These are phyloP conservation scores for Periconia macrospinosa DNA, from an alignment of 2,329 filamentous ascomycete genomes.

Conservation along the genomic window DNA sequence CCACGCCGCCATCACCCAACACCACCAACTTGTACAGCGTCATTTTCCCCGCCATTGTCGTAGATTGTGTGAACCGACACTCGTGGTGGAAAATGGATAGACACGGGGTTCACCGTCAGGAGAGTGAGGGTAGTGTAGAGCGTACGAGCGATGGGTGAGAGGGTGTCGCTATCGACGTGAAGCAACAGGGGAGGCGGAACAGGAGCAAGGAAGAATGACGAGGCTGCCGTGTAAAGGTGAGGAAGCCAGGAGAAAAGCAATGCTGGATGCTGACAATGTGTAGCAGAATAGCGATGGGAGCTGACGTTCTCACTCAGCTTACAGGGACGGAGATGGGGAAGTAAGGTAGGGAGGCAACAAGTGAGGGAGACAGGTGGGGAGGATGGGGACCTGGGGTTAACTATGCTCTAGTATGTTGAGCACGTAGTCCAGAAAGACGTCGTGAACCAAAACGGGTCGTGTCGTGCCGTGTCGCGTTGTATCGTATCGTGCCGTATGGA, in stretches of 20 bases:
- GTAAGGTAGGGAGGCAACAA: background rate
- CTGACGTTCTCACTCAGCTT: conserved; percentile 4
- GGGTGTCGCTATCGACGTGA: background rate
- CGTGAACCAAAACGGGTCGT: conserved; percentile 9
- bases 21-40: conserved; percentile 96
- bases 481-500: conserved; percentile 13
- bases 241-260: conserved; percentile 3
- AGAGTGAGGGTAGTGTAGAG: too few relatives aligned
- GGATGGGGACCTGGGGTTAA: too few relatives aligned
- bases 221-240: conserved; percentile 1
- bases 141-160: background rate
- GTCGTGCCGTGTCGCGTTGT: background rate
- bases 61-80: background rate
- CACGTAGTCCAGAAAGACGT: background rate
- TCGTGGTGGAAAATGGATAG: too few relatives aligned
- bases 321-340: background rate
- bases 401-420: background rate
- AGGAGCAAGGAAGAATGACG: conserved; percentile 1
- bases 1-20: conserved; percentile 89
- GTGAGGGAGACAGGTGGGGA: background rate
- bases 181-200: conserved; percentile 2
- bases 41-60: conserved; percentile 84
- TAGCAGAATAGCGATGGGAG: conserved; percentile 1
- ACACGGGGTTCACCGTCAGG: too few relatives aligned
- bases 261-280: conserved; percentile 3